Evolutionary conservation across 1,284 basidiomycete species (phyloP).

Genomic region (Cutaneotrichosporon daszewskae): DNA sequence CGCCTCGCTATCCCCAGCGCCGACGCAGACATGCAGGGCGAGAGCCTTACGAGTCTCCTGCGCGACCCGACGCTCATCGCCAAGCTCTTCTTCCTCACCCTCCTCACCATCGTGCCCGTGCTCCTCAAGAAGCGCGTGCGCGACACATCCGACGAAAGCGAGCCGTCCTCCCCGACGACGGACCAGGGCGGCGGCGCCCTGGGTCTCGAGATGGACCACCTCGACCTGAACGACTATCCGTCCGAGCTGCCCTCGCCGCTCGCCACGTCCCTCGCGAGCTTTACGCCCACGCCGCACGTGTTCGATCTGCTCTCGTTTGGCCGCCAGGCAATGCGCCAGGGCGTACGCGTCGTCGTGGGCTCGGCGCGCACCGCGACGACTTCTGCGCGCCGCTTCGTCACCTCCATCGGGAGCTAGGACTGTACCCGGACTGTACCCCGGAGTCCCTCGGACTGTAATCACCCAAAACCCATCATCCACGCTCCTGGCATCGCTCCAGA

Average conservation of each 20-base stretch:
- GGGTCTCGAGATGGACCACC: conserved; percentile 6
- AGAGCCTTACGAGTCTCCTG: conserved; percentile 44
- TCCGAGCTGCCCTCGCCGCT: conserved; percentile 30
- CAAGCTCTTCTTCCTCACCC: conserved; percentile 46
- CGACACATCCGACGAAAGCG: conserved; percentile 8
- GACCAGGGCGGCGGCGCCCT: conserved; percentile 8
- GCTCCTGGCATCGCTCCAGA: too few relatives aligned
- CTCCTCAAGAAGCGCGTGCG: conserved; percentile 38
- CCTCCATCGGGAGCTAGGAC: too few relatives aligned
- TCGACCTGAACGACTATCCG: conserved; percentile 8
- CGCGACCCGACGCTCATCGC: conserved; percentile 46
- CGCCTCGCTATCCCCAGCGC: conserved; percentile 34
- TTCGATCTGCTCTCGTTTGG: conserved; percentile 44
- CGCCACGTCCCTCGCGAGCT: conserved; percentile 30
- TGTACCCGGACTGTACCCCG: too few relatives aligned
- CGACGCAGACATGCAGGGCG: conserved; percentile 23
- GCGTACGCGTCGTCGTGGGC: conserved; percentile 20
- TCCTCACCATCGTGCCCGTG: conserved; percentile 45
- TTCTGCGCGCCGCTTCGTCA: conserved; percentile 5
- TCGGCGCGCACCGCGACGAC: conserved; percentile 5
- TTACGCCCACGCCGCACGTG: conserved; percentile 38
- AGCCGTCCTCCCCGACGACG: conserved; percentile 7
- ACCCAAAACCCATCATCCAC: too few relatives aligned
- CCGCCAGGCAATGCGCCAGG: conserved; percentile 28
- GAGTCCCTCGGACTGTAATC: too few relatives aligned